A percentile compares a stretch with the other conserved stretches of the same genome.
phyloP scores from a whole-genome alignment of 2,329 filamentous ascomycete genomes.

The Periconia sp. region DNA sequence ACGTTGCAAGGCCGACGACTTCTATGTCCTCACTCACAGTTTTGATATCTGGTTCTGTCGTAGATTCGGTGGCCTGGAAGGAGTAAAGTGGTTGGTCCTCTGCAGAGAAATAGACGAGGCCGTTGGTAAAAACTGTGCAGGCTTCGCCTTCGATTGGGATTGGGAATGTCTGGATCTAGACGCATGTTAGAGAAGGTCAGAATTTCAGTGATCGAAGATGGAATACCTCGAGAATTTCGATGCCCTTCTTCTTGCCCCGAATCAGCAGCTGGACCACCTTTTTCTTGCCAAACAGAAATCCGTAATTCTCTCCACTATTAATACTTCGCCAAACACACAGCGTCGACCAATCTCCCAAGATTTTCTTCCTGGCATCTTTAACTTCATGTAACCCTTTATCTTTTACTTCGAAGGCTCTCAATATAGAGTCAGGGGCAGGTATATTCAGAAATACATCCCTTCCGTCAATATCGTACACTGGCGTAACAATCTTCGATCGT shows the following conservation, averaged over 20 bases:
- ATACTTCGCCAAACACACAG: constrained; percentile 30
- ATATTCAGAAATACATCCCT: constrained; percentile 30
- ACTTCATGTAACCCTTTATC: constrained; percentile 12
- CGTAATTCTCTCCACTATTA: constrained; percentile 26
- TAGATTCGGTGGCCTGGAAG: constrained; percentile 30
- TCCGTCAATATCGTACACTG: constrained; percentile 24
- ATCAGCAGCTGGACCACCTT: constrained; percentile 31
- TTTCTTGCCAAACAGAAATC: constrained; percentile 35
- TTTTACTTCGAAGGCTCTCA: constrained; percentile 25
- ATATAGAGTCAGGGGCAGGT: constrained; percentile 30
- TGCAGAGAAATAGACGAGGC: constrained; percentile 28
- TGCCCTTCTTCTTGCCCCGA: constrained; percentile 7
- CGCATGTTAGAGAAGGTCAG: constrained; percentile 1
- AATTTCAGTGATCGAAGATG: neutral
- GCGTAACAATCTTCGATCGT: constrained; percentile 29
- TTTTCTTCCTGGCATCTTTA: constrained; percentile 21
- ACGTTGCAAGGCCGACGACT: constrained; percentile 24
- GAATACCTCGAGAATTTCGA: constrained; percentile 29
- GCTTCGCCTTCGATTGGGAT: constrained; percentile 30
- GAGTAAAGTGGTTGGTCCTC: constrained; percentile 30
- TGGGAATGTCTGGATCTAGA: constrained; percentile 30
- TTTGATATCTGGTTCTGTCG: constrained; percentile 16
- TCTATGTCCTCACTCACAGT: constrained; percentile 19
- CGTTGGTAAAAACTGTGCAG: constrained; percentile 22
- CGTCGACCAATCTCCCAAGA: constrained; percentile 33